A percentile compares a stretch with the other conserved stretches of the same genome.
Conservation (phyloP, 768 basidiomycete genomes). For the Termitomyces sp. region DNA sequence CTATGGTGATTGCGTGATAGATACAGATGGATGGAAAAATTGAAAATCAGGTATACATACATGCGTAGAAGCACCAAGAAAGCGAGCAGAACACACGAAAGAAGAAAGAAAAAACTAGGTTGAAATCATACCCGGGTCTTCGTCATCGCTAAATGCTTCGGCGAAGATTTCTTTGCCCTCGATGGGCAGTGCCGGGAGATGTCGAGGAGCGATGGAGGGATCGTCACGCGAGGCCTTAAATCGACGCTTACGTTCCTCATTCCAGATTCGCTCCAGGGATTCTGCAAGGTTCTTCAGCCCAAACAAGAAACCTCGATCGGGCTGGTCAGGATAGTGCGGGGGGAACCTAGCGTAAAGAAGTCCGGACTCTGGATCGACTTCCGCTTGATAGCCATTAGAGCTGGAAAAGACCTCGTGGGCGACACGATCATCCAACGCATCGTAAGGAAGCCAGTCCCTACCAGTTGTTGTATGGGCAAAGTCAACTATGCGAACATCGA, state of each 20-base stretch:
- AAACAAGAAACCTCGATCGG: conserved; percentile 93
- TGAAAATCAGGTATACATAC: conserved; percentile 17
- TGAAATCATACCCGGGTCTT: conserved; percentile 77
- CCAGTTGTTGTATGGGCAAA: conserved; percentile 99
- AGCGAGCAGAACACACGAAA: conserved; percentile 6
- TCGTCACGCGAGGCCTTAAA: conserved; percentile 65
- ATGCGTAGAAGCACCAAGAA: conserved; percentile 10
- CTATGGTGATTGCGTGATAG: conserved; percentile 17
- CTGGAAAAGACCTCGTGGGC: conserved; percentile 51
- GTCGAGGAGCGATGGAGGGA: conserved; percentile 39
- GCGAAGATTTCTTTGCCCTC: conserved; percentile 82
- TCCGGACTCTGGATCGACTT: conserved; percentile 80
- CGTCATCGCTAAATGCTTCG: conserved; percentile 65
- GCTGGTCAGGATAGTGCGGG: conserved; percentile 83
- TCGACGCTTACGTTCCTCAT: conserved; percentile 73
- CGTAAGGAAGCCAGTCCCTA: conserved; percentile 77
- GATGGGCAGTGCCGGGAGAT: conserved; percentile 62
- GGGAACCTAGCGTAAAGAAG: conserved; percentile 91
- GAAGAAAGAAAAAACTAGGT: conserved; percentile 38
- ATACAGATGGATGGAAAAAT: conserved; percentile 13
- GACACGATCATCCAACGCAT: conserved; percentile 41
- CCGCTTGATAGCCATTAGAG: conserved; percentile 77
- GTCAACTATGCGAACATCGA: conserved; percentile 95
- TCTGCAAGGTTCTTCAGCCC: conserved; percentile 81
- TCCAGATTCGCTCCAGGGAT: conserved; percentile 83